A percentile compares a stretch with the other conserved stretches of the same genome.
These are phyloP conservation scores for Cladosporium sp. DNA, from an alignment of 2,329 filamentous ascomycete genomes.

Conservation along the genomic window DNA sequence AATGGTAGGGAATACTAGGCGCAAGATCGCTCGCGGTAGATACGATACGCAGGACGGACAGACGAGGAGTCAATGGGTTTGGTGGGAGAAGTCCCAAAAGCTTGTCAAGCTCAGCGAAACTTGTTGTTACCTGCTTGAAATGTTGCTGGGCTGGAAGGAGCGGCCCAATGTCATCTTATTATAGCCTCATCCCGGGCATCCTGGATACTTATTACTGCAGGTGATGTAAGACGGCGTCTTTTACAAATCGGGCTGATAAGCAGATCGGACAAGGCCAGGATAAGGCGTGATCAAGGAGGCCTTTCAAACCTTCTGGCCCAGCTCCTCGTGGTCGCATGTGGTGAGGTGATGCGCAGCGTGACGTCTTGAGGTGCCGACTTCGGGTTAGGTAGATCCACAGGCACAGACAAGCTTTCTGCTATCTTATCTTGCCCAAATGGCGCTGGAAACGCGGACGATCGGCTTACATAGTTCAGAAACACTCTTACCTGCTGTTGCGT, in stretches of 20 bases:
- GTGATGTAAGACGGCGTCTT: neutral
- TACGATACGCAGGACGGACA: neutral
- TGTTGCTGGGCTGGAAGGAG: neutral
- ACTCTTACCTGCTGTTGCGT: too few species aligned
- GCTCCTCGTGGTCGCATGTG: too few species aligned
- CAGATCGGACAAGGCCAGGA: neutral
- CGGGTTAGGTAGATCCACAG: neutral
- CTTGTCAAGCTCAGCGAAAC: neutral
- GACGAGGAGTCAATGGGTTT: neutral
- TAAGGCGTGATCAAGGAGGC: neutral
- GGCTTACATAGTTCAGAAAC: neutral
- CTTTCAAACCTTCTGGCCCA: neutral
- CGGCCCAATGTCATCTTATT: neutral
- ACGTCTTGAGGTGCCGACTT: slow-evolving; percentile 9
- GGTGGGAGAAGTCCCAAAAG: neutral
- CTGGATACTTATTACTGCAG: neutral
- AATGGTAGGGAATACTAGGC: neutral
- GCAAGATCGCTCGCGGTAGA: neutral
- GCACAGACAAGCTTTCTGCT: slow-evolving; percentile 5
- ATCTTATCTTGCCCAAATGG: neutral
- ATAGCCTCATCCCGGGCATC: neutral
- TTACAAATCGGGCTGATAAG: slow-evolving; percentile 9
- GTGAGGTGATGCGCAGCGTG: slow-evolving; percentile 9
- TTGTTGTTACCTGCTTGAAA: neutral
- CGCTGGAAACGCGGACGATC: neutral